Percentiles rank a stretch among this genome's conserved stretches.
Evolutionary conservation across 257 asterid species (phyloP).

Genomic region (Solanum bulbocastanum): DNA sequence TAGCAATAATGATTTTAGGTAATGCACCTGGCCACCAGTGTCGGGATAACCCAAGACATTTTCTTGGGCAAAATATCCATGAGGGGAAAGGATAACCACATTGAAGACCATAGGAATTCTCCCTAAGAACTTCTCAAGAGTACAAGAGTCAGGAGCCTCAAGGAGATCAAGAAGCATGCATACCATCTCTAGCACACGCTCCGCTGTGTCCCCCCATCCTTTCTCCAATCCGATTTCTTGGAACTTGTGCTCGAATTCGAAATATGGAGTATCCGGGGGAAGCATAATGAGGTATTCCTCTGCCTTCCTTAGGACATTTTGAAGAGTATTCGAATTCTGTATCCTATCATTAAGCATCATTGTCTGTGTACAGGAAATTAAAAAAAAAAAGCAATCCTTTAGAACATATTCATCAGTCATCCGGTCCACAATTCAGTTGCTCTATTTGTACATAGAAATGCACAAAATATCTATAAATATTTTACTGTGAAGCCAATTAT

Average conservation of each 20-base stretch:
- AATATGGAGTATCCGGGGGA: conserved; percentile 42
- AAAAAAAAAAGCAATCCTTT: not conserved
- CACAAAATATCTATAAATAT: not conserved
- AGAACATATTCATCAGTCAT: not conserved
- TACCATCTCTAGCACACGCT: conserved; percentile 66
- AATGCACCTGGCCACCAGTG: conserved; percentile 90
- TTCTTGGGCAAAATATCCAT: conserved; percentile 98
- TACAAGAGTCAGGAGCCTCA: conserved; percentile 87
- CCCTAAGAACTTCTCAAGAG: conserved; percentile 82
- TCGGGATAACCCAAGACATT: conserved; percentile 95
- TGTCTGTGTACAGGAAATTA: conserved; percentile 37
- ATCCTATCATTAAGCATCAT: conserved; percentile 80
- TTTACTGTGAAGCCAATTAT: not conserved
- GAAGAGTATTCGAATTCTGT: conserved; percentile 49
- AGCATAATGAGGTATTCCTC: conserved; percentile 83
- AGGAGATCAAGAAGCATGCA: conserved; percentile 86
- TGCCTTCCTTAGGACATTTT: conserved; percentile 76
- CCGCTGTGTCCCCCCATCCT: conserved; percentile 92
- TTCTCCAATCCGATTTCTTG: conserved; percentile 91
- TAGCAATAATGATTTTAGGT: not conserved
- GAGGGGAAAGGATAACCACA: conserved; percentile 91
- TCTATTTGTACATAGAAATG: not conserved
- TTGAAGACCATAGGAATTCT: conserved; percentile 95
- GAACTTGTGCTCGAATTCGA: conserved; percentile 63
- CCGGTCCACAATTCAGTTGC: not conserved